phyloP scores from a whole-genome alignment of 352 stramenopile genomes.

The Pythium apleroticum region DNA sequence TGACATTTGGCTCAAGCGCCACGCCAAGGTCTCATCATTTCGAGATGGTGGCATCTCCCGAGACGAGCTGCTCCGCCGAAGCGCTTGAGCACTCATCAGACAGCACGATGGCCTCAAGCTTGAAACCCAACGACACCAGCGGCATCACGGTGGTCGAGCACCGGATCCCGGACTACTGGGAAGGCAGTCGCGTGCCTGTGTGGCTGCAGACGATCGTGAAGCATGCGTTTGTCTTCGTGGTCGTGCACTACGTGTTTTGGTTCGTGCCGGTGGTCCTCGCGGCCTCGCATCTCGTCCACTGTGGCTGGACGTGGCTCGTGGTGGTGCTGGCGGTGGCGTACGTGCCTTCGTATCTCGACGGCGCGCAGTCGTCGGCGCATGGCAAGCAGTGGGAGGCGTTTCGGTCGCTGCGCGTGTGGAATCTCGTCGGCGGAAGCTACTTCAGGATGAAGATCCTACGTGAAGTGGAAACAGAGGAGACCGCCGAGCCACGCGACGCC shows the following conservation, averaged over 20 bases:
- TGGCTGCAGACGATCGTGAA: slow-evolving; percentile 41
- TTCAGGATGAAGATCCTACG: slow-evolving; percentile 56
- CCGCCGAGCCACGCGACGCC: slow-evolving; percentile 1
- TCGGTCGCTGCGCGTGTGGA: slow-evolving; percentile 43
- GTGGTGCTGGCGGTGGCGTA: slow-evolving; percentile 45
- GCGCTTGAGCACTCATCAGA: no score
- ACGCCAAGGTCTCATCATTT: no score
- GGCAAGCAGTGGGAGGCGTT: slow-evolving; percentile 50
- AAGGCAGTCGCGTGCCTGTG: slow-evolving; percentile 36
- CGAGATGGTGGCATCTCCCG: slow-evolving; percentile 3
- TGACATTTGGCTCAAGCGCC: no score
- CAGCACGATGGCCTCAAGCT: background rate
- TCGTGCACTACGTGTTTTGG: slow-evolving; percentile 77
- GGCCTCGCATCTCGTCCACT: slow-evolving; percentile 4
- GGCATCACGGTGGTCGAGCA: slow-evolving; percentile 33
- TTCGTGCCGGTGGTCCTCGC: slow-evolving; percentile 30
- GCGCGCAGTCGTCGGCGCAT: slow-evolving; percentile 43
- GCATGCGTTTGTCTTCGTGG: slow-evolving; percentile 53
- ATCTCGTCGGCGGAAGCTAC: slow-evolving; percentile 43
- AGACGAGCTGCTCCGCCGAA: background rate
- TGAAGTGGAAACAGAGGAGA: slow-evolving; percentile 43
- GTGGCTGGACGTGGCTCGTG: slow-evolving; percentile 46
- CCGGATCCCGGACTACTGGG: slow-evolving; percentile 45
- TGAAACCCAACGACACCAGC: background rate
- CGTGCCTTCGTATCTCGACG: slow-evolving; percentile 50